Base-by-base conservation (phyloP, 2,329 filamentous ascomycete species). In the Diaporthe batatas region DNA sequence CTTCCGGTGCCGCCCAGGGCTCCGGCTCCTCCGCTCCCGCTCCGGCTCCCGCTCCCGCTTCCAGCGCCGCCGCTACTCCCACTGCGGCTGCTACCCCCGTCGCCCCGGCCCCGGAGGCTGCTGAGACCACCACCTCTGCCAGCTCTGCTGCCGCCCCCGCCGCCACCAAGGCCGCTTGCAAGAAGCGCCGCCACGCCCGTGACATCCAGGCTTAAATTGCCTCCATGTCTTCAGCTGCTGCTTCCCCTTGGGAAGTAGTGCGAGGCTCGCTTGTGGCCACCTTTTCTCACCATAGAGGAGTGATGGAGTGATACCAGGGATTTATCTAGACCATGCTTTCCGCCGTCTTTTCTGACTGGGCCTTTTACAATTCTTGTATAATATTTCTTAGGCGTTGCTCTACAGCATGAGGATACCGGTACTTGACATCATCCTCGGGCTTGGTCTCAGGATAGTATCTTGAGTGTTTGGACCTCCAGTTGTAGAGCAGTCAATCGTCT, bases 51-150 rank as follows among this genome's bases (percentile, higher is more conserved):
- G 72, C 36, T 74, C 77, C 23, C 44, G 76, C 70, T 4, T 21
- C 68, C 14, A 44, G 25, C n/a, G 62, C 71, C 23, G 54, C 32
- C 64, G 55, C 70, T 59, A 59, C 72, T 32, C 53, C 72, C 47
- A 32, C 72, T 11, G 59, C 71, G 34, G 76, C 77, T 32, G 10
- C 77, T 21, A 75, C 77, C 47, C 42, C 74, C 49, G 65, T 74
- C 49, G 76, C 65, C 18, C 42, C 65, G 8, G 54, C 71, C 25
- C 25, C 64, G 7, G 39, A 21, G 16, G 39, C 70, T 32, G 58
- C 29, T 70, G 67, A 64, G 68, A 55, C 71, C 21, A 55, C 71
- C 18, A 58, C 73, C n/a, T 25, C 77, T n/a, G 14, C 72, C 51
- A 57, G 51, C 68, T 74, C 70, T 68, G 36, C 34, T 23, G 36